phyloP scores from a whole-genome alignment of 495 filamentous ascomycete species.

The Penicillium lividum region DNA sequence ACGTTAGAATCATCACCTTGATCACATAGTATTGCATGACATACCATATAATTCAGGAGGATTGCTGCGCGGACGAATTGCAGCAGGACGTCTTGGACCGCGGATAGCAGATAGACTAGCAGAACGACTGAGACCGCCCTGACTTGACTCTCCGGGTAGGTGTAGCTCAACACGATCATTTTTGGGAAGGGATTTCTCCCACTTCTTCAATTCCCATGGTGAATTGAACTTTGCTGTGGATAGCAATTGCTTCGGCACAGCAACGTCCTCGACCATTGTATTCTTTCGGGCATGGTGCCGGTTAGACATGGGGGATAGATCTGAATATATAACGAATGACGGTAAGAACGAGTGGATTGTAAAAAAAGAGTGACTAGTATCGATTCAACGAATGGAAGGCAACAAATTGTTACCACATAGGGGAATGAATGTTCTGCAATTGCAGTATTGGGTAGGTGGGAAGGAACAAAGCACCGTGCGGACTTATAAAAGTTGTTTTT shows the following conservation, averaged over 20 bases:
- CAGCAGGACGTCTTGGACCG: slow-evolving; percentile 14
- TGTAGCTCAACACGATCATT: slow-evolving; percentile 20
- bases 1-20: background rate
- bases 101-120: slow-evolving; percentile 21
- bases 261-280: slow-evolving; percentile 25
- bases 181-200: slow-evolving; percentile 26
- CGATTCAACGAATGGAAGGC: background rate
- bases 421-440: background rate
- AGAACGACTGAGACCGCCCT: slow-evolving; percentile 16
- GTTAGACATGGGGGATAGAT: background rate
- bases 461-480: background rate
- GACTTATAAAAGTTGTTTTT: slow-evolving; percentile 6
- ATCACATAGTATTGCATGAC: background rate
- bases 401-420: background rate
- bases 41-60: slow-evolving; percentile 23
- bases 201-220: slow-evolving; percentile 23
- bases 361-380: background rate
- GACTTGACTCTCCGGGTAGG: slow-evolving; percentile 1
- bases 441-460: background rate
- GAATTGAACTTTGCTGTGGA: slow-evolving; percentile 28
- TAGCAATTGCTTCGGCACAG: slow-evolving; percentile 23
- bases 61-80: slow-evolving; percentile 19
- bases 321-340: slow-evolving; percentile 7
- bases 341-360: slow-evolving; percentile 7
- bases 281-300: background rate